Evolutionary conservation across 768 basidiomycete genomes (phyloP), one percentile per base, ranked within the genome.

Genomic region (Pholiota molesta): DNA sequence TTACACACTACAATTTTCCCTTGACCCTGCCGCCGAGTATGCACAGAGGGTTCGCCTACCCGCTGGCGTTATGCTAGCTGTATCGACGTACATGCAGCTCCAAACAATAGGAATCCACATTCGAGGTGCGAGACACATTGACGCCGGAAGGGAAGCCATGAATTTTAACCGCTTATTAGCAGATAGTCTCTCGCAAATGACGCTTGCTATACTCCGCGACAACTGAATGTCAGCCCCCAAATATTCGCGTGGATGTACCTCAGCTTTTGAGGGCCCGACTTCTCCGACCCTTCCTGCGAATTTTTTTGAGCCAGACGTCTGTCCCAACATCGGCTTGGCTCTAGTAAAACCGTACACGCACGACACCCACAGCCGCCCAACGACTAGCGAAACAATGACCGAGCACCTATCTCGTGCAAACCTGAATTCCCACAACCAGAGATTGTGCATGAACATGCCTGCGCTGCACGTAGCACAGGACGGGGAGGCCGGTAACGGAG

Each of bases 351-450:
- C n/a, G n/a, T n/a, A 37, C 60, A 29, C n/a, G 31, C 31, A 31
- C 6, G 1, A 1, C 69, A 65, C 35, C 71, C 44, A 62, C 68
- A 21, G 45, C 68, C 21, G 26, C 71, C 62, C 39, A 64, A 26
- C 61, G 77, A 94, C 93, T 0, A 90, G 89, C 66, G 93, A 95
- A 70, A 95, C 92, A 3, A 94, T 92, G 21, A 94, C 94, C 62
- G 93, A 94, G 74, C 83, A 93, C 10, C 84, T 92, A 45, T 95
- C 94, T 73, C 88, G 93, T 59, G 94, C 93, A 1, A 95, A 94
- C 71, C 80, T 95, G 49, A 95, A 95, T 66, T 90, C 92, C 0
- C 89, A 93, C 52, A 94, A 94, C 33, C 89, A 91, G 62, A 87
- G 86, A 56, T 79, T 95, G 52, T 88, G 90, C 62, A 85, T 87